phyloP scores from a whole-genome alignment of 176 grass and related monocot genomes.

The Lolium rigidum region DNA sequence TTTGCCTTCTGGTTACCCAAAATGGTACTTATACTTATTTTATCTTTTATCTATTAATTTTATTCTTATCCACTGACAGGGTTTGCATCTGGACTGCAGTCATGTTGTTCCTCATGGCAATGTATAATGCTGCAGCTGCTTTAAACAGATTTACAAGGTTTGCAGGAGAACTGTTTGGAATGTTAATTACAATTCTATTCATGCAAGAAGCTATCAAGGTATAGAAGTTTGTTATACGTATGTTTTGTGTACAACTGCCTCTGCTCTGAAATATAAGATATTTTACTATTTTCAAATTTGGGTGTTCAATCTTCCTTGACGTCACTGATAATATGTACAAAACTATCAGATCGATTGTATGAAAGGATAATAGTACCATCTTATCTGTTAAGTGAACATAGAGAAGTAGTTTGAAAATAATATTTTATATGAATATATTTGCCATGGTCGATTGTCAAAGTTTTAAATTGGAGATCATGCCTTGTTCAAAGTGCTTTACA shows the following conservation, averaged over 20 bases:
- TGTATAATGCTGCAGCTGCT: constrained; percentile 67
- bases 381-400: background rate
- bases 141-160: constrained; percentile 94
- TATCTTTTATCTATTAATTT: too few relatives aligned
- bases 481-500: background rate
- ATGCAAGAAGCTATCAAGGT: constrained; percentile 81
- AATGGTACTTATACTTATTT: constrained; percentile 34
- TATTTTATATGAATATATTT: background rate
- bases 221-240: constrained; percentile 9
- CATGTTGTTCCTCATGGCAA: constrained; percentile 74
- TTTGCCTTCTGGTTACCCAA: background rate
- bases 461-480: background rate
- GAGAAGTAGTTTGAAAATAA: background rate
- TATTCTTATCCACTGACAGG: constrained; percentile 48
- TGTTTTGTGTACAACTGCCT: background rate
- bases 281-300: background rate
- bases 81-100: constrained; percentile 86
- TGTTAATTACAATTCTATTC: constrained; percentile 88
- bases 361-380: background rate
- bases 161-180: constrained; percentile 87
- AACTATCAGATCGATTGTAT: background rate
- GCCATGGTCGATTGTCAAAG: background rate
- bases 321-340: background rate
- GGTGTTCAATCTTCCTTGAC: background rate
- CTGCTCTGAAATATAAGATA: background rate